Evolutionary conservation across 129 eudicot genomes (phyloP).

Genomic region (Chrysanthemum seticuspe): DNA sequence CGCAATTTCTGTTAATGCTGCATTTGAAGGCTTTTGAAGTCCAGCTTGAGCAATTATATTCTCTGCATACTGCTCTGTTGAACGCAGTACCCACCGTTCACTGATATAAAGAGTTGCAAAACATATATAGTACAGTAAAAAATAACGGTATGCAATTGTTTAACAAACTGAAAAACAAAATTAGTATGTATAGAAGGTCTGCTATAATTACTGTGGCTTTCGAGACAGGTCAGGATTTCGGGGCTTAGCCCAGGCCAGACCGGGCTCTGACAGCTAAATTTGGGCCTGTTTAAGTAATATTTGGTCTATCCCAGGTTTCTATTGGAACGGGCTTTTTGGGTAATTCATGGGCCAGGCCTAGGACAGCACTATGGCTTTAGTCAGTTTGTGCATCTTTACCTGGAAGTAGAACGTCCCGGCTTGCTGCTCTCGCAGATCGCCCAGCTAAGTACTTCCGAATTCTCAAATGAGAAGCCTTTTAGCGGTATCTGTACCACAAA

Average conservation of each 20-base stretch:
- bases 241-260: too few species aligned
- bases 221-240: too few species aligned
- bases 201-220: too few species aligned
- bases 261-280: too few species aligned
- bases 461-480: conserved; percentile 66
- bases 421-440: conserved; percentile 94
- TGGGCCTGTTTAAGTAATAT: too few species aligned
- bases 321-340: too few species aligned
- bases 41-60: conserved; percentile 64
- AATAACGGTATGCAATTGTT: background rate
- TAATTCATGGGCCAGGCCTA: too few species aligned
- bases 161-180: background rate
- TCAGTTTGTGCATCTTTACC: conserved; percentile 29
- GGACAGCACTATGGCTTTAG: too few species aligned
- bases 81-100: conserved; percentile 90
- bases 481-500: conserved; percentile 59
- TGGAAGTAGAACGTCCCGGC: conserved; percentile 73
- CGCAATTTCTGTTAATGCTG: conserved; percentile 56
- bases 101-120: conserved; percentile 34
- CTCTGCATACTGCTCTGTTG: conserved; percentile 78
- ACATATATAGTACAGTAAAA: background rate
- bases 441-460: conserved; percentile 68
- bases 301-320: too few species aligned
- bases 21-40: conserved; percentile 69
- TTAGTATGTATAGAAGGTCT: too few species aligned